Evolutionary conservation across 345 rosid species (phyloP).

Genomic region (Eucalyptus pauciflora): DNA sequence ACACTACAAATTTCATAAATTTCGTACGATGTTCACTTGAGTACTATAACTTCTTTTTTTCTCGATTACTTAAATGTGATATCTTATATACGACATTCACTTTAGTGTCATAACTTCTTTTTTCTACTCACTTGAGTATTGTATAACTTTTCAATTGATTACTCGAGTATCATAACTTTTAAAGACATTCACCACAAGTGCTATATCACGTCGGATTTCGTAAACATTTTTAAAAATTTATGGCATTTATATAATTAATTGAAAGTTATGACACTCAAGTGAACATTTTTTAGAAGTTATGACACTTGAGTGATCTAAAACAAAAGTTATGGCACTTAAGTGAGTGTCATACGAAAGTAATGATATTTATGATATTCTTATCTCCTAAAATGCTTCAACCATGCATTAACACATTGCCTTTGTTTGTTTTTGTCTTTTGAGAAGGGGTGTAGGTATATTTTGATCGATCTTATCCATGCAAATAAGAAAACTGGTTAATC

Average conservation of each 20-base stretch:
- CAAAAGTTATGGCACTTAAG: background rate
- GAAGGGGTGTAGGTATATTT: background rate
- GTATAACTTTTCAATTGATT: accelerated
- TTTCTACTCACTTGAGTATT: accelerated
- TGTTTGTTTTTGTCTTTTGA: background rate
- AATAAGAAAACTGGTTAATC: background rate
- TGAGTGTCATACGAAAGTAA: accelerated
- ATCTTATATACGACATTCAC: accelerated
- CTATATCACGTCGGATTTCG: accelerated
- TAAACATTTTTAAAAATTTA: accelerated
- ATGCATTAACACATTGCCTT: background rate
- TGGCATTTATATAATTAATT: accelerated
- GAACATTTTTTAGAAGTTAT: accelerated
- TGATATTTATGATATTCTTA: accelerated
- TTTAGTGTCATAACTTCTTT: accelerated
- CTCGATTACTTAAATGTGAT: accelerated
- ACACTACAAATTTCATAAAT: background rate
- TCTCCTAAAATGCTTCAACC: background rate
- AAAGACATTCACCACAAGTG: accelerated
- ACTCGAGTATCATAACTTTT: accelerated
- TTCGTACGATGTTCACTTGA: accelerated
- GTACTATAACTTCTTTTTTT: no score
- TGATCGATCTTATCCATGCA: background rate
- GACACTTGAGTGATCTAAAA: no score
- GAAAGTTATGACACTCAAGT: accelerated